Base-by-base conservation (phyloP, 257 asterid genomes). In the Lycium ferocissimum region DNA sequence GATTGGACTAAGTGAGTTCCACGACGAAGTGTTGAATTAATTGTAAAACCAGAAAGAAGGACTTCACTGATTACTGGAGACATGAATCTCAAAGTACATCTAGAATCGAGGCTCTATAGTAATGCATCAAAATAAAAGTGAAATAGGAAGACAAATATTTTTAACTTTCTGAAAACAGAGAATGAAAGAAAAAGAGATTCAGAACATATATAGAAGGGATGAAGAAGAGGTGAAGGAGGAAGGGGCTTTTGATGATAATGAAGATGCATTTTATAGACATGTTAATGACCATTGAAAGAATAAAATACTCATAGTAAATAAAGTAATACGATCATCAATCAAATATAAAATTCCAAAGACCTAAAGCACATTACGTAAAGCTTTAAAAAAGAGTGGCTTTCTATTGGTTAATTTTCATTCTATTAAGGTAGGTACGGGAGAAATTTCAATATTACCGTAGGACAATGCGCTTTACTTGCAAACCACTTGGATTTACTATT, bases 1-100 rank as follows among this genome's bases (percentile, higher is more conserved):
- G 92, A 90, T 85, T 88, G 92, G 66, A 88, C 88, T 14, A 90
- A 33, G 79, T 88, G 91, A 82, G 87, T 90, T 35, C 91, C 89
- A 62, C 90, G 88, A 75, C 91, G 91, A 71, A 88, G 91, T 81
- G 92, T 85, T 86, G 91, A 85, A 83, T 38, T 73, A 45, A 88
- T 82, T 1, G 90, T 85, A 69, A 83, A 88, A 20, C 92, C 92
- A 35, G 87, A 90, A 22, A 86, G 91, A 49, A 90, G 86, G 54
- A 87, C 80, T 88, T 90, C 92, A 71, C 87, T 85, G 43, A 88
- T 88, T 70, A 85, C 84, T 3, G 90, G 91, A 87, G 91, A 85
- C 91, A 88, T 90, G 84, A 80, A 82, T 79, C 18, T 65, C 81
- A 51, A 66, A 57, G 33, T 58, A 33, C 67, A 72, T 84, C 79